These are phyloP conservation scores for Pseudocercospora vitis DNA, from an alignment of 2,329 filamentous ascomycete species.

Conservation along the genomic window DNA sequence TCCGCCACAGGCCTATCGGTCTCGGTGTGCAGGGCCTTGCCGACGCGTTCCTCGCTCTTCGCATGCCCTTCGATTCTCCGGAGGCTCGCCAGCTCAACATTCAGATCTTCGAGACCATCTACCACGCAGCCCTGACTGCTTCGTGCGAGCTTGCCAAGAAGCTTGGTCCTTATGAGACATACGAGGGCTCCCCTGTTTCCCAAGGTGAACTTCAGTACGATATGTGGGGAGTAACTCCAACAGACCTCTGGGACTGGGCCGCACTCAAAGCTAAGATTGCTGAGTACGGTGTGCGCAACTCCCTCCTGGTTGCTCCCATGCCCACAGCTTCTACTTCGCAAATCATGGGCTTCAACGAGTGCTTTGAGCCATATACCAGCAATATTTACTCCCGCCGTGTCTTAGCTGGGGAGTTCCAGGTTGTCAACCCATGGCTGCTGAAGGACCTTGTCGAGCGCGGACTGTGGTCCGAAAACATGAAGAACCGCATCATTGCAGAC, in stretches of 20 bases:
- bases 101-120: slow-evolving; percentile 99
- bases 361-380: slow-evolving; percentile 98
- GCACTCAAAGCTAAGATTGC: slow-evolving; percentile 86
- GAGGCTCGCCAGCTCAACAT: slow-evolving; percentile 93
- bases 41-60: slow-evolving; percentile 94
- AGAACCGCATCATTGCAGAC: slow-evolving; percentile 99
- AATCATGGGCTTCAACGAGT: slow-evolving; percentile 98
- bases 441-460: slow-evolving; percentile 98
- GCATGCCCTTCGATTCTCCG: slow-evolving; percentile 93
- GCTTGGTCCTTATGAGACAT: slow-evolving; percentile 82
- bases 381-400: slow-evolving; percentile 99
- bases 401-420: slow-evolving; percentile 96
- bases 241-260: slow-evolving; percentile 96
- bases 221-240: slow-evolving; percentile 95
- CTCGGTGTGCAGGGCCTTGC: slow-evolving; percentile 97
- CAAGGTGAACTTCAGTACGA: slow-evolving; percentile 97
- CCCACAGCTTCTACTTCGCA: slow-evolving; percentile 96
- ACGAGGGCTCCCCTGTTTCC: slow-evolving; percentile 89
- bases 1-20: slow-evolving; percentile 93
- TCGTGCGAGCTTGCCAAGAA: slow-evolving; percentile 83
- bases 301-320: slow-evolving; percentile 92
- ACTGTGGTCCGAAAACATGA: slow-evolving; percentile 99
- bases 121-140: slow-evolving; percentile 88
- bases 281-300: slow-evolving; percentile 92
- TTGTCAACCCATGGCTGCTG: slow-evolving; percentile 97